Evolutionary conservation across 345 rosid species (phyloP), one percentile per base, ranked within the genome.

Genomic region (Hevea brasiliensis): DNA sequence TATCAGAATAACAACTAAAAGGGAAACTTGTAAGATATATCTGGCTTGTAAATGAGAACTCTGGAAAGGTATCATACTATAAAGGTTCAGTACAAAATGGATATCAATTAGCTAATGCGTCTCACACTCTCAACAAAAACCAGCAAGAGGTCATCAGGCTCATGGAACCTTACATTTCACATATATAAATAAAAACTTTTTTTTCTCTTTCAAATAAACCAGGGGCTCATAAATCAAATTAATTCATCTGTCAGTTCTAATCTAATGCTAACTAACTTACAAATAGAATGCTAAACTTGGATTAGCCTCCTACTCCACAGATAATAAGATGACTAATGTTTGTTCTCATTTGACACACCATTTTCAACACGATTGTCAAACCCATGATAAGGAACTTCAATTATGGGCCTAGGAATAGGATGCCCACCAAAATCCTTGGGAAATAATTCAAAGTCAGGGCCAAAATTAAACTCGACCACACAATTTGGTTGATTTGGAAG

Each of bases 401-500:
- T 67, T 90, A 95, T 87, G 35, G 94, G 88, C 79, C 65, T 87
- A 24, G 99, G 99, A 60, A 79, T 65, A 3, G 89, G 85, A 72
- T 90, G 89, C 21, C 85, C 98, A 47, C 84, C 93, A 74, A 92
- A 87, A 73, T 88, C 90, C 68, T 83, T 86, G 0, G 96, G 97
- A 72, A 84, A 88, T 76, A 47, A 80, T 54, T 89, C 97, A 76
- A 92, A 92, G 67, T 87, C 82, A 6, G 98, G 99, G 53, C 99
- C 99, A 66, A 92, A 95, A 84, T 92, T 92, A 83, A 95, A 95
- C 86, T 82, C 91, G 73, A 95, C 98, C 24, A 68, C 75, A 80
- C 98, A 92, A 63, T 89, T 92, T 70, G 97, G 87, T 81, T 92
- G 97, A 76, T 85, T 83, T 10, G 98, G 98, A 73, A 95, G 98